phyloP scores from a whole-genome alignment of 768 basidiomycete species.

The Boletellus emodensis region DNA sequence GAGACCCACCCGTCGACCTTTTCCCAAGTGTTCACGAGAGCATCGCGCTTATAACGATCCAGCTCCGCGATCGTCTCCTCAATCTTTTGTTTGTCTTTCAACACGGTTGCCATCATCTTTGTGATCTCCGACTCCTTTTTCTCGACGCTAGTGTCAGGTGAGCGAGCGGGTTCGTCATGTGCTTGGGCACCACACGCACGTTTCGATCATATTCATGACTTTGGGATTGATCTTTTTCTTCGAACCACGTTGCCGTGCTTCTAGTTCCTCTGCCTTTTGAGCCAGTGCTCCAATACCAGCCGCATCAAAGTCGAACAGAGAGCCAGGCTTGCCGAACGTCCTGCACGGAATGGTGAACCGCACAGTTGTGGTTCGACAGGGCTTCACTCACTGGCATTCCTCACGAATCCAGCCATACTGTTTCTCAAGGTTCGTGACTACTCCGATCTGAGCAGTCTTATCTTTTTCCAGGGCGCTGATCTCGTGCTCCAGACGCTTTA shows the following conservation, averaged over 20 bases:
- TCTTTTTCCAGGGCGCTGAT: slow-evolving; percentile 63
- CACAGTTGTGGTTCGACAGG: background rate
- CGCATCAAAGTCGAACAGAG: slow-evolving; percentile 75
- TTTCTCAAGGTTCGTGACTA: slow-evolving; percentile 67
- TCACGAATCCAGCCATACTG: slow-evolving; percentile 85
- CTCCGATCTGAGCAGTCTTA: slow-evolving; percentile 46
- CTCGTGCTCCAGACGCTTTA: slow-evolving; percentile 70
- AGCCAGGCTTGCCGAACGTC: slow-evolving; percentile 77
- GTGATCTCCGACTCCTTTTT: slow-evolving; percentile 84
- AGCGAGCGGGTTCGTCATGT: background rate
- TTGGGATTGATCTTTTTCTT: slow-evolving; percentile 96
- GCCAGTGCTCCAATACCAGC: slow-evolving; percentile 58
- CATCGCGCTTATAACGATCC: slow-evolving; percentile 91
- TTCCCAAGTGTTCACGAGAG: slow-evolving; percentile 91
- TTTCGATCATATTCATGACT: slow-evolving; percentile 94
- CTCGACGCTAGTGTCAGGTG: slow-evolving; percentile 63
- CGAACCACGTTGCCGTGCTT: slow-evolving; percentile 75
- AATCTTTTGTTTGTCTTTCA: slow-evolving; percentile 93
- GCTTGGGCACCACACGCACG: slow-evolving; percentile 43
- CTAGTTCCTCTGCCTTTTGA: slow-evolving; percentile 68
- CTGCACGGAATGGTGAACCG: slow-evolving; percentile 35
- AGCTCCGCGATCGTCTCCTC: slow-evolving; percentile 91
- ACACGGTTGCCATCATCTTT: slow-evolving; percentile 83
- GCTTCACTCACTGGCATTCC: slow-evolving; percentile 70
- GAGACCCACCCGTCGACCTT: slow-evolving; percentile 80